Conservation (phyloP, 139 green algal species). For the Protoeuglena noctilucae region DNA sequence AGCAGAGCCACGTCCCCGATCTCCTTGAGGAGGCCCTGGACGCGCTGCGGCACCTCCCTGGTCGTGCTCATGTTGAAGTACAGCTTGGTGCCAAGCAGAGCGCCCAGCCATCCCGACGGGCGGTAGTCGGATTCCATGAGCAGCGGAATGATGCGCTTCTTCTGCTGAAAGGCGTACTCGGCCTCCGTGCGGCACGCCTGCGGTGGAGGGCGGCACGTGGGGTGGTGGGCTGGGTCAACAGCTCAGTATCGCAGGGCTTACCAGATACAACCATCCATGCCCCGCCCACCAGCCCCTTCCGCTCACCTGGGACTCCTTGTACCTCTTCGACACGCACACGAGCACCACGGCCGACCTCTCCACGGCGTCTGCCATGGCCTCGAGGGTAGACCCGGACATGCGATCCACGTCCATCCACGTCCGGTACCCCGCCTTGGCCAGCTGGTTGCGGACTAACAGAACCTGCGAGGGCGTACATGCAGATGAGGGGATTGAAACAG, state of each 20-base stretch:
- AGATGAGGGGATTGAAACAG: too few species aligned
- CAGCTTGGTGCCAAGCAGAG: constrained; percentile 31
- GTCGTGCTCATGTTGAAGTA: constrained; percentile 31
- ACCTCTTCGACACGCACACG: constrained; percentile 30
- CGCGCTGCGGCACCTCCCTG: constrained; percentile 12
- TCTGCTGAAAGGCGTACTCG: constrained; percentile 32
- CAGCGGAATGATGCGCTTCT: constrained; percentile 29
- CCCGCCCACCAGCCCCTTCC: too few species aligned
- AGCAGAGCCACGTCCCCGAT: constrained; percentile 14
- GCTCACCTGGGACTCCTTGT: constrained; percentile 31
- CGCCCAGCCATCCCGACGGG: constrained; percentile 29
- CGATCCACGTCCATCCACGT: constrained; percentile 33
- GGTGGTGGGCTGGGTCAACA: too few species aligned
- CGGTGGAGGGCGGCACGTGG: too few species aligned
- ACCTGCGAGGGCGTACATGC: too few species aligned
- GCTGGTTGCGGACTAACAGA: constrained; percentile 28
- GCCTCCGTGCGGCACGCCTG: constrained; percentile 35
- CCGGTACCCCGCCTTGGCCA: constrained; percentile 21
- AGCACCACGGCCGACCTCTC: constrained; percentile 26
- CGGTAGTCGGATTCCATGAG: constrained; percentile 30
- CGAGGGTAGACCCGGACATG: constrained; percentile 25
- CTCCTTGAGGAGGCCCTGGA: constrained; percentile 22
- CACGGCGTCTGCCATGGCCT: constrained; percentile 33
- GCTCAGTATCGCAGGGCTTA: too few species aligned
- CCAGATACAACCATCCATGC: too few species aligned